These are phyloP conservation scores for Evansstolkia leycettana DNA, from an alignment of 495 filamentous ascomycete species.

Conservation along the genomic window DNA sequence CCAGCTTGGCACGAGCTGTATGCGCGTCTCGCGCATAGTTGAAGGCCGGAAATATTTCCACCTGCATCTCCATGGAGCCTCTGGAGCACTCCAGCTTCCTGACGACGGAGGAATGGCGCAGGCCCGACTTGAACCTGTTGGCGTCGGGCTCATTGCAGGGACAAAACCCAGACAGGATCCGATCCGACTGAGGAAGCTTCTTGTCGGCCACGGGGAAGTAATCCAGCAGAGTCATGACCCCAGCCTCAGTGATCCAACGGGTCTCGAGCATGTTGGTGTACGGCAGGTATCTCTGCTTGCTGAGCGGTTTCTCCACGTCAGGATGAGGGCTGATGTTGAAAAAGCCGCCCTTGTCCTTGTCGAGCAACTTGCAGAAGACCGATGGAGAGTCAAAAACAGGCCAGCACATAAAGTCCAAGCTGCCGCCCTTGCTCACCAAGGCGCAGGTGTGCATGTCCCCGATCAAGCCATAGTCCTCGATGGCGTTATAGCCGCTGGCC, in stretches of 20 bases:
- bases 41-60: constrained; percentile 60
- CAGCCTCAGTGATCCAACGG: constrained; percentile 57
- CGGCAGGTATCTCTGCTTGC: constrained; percentile 59
- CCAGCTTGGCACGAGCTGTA: constrained; percentile 18
- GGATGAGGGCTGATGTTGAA: constrained; percentile 46
- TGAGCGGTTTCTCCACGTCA: constrained; percentile 36
- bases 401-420: constrained; percentile 69
- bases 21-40: constrained; percentile 52
- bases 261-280: constrained; percentile 60
- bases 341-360: constrained; percentile 58
- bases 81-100: constrained; percentile 57
- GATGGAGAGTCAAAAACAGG: constrained; percentile 57
- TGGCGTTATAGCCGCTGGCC: constrained; percentile 46
- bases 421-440: constrained; percentile 56
- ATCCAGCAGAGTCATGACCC: constrained; percentile 56
- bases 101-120: constrained; percentile 38
- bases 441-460: constrained; percentile 72
- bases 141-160: constrained; percentile 19
- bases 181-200: constrained; percentile 11
- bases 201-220: constrained; percentile 46
- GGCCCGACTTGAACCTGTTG: constrained; percentile 28
- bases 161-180: constrained; percentile 24
- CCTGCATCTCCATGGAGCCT: constrained; percentile 45
- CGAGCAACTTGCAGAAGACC: constrained; percentile 54
- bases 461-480: constrained; percentile 66